These are phyloP conservation scores for Aspergillus viridinutans DNA, from an alignment of 2,329 filamentous ascomycete species.

Conservation along the genomic window DNA sequence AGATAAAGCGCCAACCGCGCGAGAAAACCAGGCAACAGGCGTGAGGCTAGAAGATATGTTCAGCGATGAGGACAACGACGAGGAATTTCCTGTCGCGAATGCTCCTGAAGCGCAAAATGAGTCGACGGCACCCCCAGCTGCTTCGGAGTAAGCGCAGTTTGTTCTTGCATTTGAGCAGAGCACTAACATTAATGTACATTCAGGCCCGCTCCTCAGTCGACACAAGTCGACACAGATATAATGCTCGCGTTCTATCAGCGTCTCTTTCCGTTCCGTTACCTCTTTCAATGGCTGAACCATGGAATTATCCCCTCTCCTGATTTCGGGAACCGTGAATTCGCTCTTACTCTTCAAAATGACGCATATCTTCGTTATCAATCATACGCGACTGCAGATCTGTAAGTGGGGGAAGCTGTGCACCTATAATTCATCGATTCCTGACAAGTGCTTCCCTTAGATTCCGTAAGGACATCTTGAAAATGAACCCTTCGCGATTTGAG, in stretches of 20 bases:
- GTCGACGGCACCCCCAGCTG: constrained; percentile 38
- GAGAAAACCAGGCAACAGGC: constrained; percentile 19
- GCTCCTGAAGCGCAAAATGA: constrained; percentile 43
- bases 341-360: constrained; percentile 89
- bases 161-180: neutral
- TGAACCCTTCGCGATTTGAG: constrained; percentile 92
- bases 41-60: constrained; percentile 58
- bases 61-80: constrained; percentile 53
- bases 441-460: constrained; percentile 51
- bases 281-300: constrained; percentile 98
- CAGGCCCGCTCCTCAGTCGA: constrained; percentile 36
- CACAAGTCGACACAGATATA: constrained; percentile 69
- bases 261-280: constrained; percentile 86
- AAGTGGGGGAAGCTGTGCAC: constrained; percentile 21
- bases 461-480: constrained; percentile 82
- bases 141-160: constrained; percentile 30
- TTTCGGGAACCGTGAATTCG: constrained; percentile 91
- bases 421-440: neutral
- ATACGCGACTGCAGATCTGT: constrained; percentile 63
- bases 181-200: constrained; percentile 13
- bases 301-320: constrained; percentile 79
- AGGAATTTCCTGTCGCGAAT: constrained; percentile 54
- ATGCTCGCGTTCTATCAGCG: constrained; percentile 95
- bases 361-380: constrained; percentile 90
- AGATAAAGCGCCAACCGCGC: constrained; percentile 6